Base-by-base conservation (phyloP, 148 eudicot species). In the Dysphania ambrosioides region DNA sequence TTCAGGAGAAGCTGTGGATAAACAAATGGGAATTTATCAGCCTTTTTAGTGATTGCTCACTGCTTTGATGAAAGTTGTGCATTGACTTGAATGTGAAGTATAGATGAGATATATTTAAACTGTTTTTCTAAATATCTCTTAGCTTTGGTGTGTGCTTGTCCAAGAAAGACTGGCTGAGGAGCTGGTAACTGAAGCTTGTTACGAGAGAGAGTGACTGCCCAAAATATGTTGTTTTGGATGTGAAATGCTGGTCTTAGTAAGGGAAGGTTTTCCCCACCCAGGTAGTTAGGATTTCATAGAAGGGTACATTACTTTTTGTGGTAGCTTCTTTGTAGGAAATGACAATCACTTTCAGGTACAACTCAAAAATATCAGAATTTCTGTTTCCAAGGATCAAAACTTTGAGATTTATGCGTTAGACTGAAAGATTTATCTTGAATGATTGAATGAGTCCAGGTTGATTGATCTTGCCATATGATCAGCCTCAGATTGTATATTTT, bases 401-500 rank as follows among this genome's bases (percentile, higher is more conserved):
- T n/a, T n/a, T n/a, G n/a, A n/a, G n/a, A n/a, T n/a, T n/a, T n/a
- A n/a, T n/a, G n/a, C n/a, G n/a, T n/a, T n/a, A n/a, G n/a, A n/a
- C n/a, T n/a, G n/a, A n/a, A n/a, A n/a, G n/a, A n/a, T n/a, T n/a
- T 61, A 34, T 59, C 79, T 47, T 15, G 30, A 34, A 41, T 26
- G 34, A 31, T 29, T 61, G 16, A 53, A 31, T 18, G 8, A 27
- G 5, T 19, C 40, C 21, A 32, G n/a, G 56, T 6, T 31, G 27
- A 29, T 16, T 56, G 58, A 31, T 36, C 18, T 23, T 36, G n/a
- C n/a, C n/a, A n/a, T n/a, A 68, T 30, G 47, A 15, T 41, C 40
- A 47, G 53, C 41, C n/a, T 69, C 49, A 42, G 57, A 58, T 55
- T 32, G 15, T 57, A 47, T 38, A 27, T 35, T 26, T 38, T 75